Conservation (phyloP, 495 filamentous ascomycete genomes). For the Aspergillus steynii region DNA sequence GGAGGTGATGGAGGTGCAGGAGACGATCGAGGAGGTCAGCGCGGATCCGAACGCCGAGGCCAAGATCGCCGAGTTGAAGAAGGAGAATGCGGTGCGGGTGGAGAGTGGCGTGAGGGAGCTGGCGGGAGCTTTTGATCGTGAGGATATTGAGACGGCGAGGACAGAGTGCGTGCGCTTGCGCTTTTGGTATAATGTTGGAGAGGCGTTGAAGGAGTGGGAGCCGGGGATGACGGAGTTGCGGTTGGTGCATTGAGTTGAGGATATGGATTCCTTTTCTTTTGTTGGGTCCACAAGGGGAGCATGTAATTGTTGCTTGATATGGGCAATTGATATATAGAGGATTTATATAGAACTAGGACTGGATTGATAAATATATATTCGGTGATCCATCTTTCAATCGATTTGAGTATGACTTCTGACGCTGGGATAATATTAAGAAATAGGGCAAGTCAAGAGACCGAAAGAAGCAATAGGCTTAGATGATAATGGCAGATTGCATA, state of each 20-base stretch:
- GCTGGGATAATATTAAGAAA: too few species aligned
- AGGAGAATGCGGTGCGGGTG: slow-evolving; percentile 69
- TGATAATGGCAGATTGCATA: too few species aligned
- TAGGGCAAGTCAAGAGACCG: too few species aligned
- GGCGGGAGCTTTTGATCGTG: slow-evolving; percentile 60
- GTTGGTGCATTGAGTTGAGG: slow-evolving; percentile 55
- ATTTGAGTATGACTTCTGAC: too few species aligned
- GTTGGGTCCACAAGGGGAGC: not conserved
- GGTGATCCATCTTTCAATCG: too few species aligned
- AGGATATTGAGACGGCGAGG: slow-evolving; percentile 66
- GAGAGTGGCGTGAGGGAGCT: slow-evolving; percentile 56
- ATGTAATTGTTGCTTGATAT: not conserved
- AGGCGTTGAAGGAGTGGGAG: slow-evolving; percentile 83
- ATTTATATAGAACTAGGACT: too few species aligned
- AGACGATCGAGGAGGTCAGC: slow-evolving; percentile 71
- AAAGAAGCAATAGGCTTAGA: too few species aligned
- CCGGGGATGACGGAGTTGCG: slow-evolving; percentile 65
- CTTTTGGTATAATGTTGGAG: slow-evolving; percentile 89
- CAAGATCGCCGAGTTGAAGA: slow-evolving; percentile 60
- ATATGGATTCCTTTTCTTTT: not conserved
- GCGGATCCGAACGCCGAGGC: slow-evolving; percentile 57
- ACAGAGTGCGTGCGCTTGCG: slow-evolving; percentile 72
- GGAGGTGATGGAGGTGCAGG: slow-evolving; percentile 84
- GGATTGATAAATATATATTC: too few species aligned
- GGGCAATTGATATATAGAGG: not conserved